Base-by-base conservation (phyloP, 2,329 filamentous ascomycete genomes). In the Trichoderma afroharzianum region DNA sequence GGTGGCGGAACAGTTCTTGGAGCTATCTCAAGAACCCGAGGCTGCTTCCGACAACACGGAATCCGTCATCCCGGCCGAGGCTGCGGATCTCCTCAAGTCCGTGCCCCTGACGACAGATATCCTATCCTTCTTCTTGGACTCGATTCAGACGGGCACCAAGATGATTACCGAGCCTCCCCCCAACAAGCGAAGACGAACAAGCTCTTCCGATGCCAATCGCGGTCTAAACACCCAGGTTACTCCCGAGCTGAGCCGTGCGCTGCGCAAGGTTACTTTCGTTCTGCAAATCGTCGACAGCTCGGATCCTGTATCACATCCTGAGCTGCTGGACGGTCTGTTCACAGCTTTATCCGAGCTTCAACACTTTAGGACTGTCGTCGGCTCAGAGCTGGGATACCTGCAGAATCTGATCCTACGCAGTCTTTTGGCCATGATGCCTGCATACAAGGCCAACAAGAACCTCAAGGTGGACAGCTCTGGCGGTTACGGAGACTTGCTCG, bases 361-460 rank as follows among this genome's bases (percentile, higher is more conserved):
- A 76, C 92, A 94, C 73, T 92, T 96, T 79, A 92, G 93, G 79
- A 88, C 90, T 30, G 89, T 95, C 71, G 90, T 95, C 30, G 91
- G 93, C 55, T 95, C 94, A 0, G 95, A 97, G 78, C 87, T 98
- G 73, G 93, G 94, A 18, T 98, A 98, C 82, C 85, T 98, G 55
- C 92, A 98, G 79, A 93, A 92, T 74, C 83, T 98, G 67, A 90
- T 96, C 8, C 87, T 99, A 50, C 89, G 92, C 74, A 94, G 93
- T 76, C 85, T 99, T 39, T 85, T 95, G 64, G 90, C 92, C 55
- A 97, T 98, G 82, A 90, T 98, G 75, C 92, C 94, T 72, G 89
- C 90, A 0, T 91, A 93, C 77, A 93, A 92, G 81, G 81, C 82
- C 64, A 85, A 89, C 80, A 85, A 85, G 77, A 82, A 81, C 39